Evolutionary conservation across 352 stramenopile species (phyloP).

Genomic region (Phytophthora quininea): DNA sequence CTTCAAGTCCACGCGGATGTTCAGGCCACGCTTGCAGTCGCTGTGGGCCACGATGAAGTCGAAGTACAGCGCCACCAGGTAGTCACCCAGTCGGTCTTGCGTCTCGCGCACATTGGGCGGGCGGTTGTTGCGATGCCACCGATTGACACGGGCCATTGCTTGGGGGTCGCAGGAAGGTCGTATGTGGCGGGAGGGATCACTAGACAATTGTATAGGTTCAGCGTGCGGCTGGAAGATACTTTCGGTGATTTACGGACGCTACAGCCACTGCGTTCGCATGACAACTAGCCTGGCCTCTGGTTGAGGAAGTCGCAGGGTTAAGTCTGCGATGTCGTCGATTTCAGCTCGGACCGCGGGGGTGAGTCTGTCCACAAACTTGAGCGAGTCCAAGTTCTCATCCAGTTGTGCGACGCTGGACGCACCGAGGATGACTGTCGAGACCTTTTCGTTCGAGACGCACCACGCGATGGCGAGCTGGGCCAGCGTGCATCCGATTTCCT

Average conservation of each 20-base stretch:
- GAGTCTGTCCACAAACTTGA: slow-evolving; percentile 51
- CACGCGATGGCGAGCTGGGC: slow-evolving; percentile 61
- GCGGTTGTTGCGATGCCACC: slow-evolving; percentile 18
- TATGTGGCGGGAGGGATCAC: neutral
- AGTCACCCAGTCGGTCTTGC: slow-evolving; percentile 25
- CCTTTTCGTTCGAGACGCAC: slow-evolving; percentile 53
- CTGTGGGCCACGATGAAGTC: slow-evolving; percentile 8
- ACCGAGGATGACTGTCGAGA: slow-evolving; percentile 59
- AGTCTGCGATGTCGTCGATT: slow-evolving; percentile 54
- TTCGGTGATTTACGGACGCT: neutral
- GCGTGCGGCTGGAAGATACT: too few species aligned
- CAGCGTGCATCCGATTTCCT: slow-evolving; percentile 46
- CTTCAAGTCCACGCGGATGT: slow-evolving; percentile 12
- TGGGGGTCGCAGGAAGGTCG: neutral
- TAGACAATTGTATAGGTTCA: too few species aligned
- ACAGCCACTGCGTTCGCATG: slow-evolving; percentile 28
- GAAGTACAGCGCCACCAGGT: slow-evolving; percentile 28
- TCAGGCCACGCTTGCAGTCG: slow-evolving; percentile 12
- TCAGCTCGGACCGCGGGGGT: slow-evolving; percentile 51
- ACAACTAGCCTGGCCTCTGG: slow-evolving; percentile 21
- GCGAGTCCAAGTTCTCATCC: slow-evolving; percentile 55
- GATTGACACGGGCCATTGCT: neutral
- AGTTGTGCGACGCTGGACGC: slow-evolving; percentile 56
- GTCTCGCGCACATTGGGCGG: slow-evolving; percentile 13
- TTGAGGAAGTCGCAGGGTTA: slow-evolving; percentile 19